Conservation (phyloP, 768 basidiomycete species). For the Cystobasidiopsis lactophilus region DNA sequence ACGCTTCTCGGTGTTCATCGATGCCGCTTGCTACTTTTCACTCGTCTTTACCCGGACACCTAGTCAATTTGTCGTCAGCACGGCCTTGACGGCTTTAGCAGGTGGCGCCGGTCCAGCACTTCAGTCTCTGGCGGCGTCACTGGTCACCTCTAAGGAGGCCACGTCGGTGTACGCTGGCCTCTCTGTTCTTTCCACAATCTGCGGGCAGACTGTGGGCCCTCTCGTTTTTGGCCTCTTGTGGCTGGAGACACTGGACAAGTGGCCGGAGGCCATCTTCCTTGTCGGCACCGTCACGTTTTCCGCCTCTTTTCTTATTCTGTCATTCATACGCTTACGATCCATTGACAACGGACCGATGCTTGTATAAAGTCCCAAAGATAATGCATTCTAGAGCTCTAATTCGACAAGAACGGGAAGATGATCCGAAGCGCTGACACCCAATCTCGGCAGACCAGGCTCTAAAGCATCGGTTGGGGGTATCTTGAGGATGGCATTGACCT, state of each 20-base stretch:
- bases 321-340: not conserved
- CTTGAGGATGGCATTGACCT: too few relatives aligned
- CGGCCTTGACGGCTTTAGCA: slow-evolving; percentile 12
- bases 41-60: slow-evolving; percentile 9
- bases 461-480: too few relatives aligned
- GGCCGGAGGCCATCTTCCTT: slow-evolving; percentile 13
- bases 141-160: slow-evolving; percentile 15
- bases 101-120: slow-evolving; percentile 15
- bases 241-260: slow-evolving; percentile 5
- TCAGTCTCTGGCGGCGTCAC: slow-evolving; percentile 17
- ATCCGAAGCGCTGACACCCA: too few relatives aligned
- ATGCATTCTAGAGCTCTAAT: too few relatives aligned
- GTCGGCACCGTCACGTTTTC: not conserved
- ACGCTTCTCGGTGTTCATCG: slow-evolving; percentile 10
- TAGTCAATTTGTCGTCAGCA: slow-evolving; percentile 12
- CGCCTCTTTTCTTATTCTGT: not conserved
- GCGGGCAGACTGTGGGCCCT: slow-evolving; percentile 15
- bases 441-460: too few relatives aligned
- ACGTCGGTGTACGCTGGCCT: slow-evolving; percentile 15
- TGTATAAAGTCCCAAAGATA: too few relatives aligned
- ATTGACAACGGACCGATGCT: too few relatives aligned
- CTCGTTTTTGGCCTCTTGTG: slow-evolving; percentile 12
- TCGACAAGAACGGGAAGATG: too few relatives aligned
- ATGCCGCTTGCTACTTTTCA: slow-evolving; percentile 11
- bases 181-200: slow-evolving; percentile 11